Conservation (phyloP, 179 eudicot species). For the Spinacia oleracea region DNA sequence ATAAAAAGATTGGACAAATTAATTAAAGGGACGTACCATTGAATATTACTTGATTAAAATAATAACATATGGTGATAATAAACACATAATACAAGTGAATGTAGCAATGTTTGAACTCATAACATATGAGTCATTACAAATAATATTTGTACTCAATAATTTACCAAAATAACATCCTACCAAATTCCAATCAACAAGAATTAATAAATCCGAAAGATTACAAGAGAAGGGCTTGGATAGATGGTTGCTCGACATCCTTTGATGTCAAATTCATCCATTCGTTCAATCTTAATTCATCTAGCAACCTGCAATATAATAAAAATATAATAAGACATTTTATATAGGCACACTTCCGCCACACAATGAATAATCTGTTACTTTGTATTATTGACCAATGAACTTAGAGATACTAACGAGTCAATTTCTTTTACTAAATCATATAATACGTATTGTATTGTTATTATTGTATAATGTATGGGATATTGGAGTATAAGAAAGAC, state of each 20-base stretch:
- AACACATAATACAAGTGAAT: constrained; percentile 7
- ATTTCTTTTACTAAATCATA: too few relatives aligned
- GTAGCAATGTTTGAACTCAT: constrained; percentile 17
- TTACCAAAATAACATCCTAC: constrained; percentile 23
- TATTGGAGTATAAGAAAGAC: too few relatives aligned
- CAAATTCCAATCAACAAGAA: constrained; percentile 29
- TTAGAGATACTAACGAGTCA: too few relatives aligned
- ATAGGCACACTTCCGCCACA: too few relatives aligned
- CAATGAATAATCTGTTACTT: too few relatives aligned
- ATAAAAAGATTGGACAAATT: not conserved
- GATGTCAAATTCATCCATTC: constrained; percentile 31
- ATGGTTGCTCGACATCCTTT: constrained; percentile 35
- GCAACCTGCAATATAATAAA: constrained; percentile 23
- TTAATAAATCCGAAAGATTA: constrained; percentile 17
- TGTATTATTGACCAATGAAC: too few relatives aligned
- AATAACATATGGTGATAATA: not conserved
- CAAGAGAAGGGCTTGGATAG: not conserved
- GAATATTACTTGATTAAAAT: constrained; percentile 8
- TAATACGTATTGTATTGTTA: too few relatives aligned
- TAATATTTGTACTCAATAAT: constrained; percentile 24
- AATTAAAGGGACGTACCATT: not conserved
- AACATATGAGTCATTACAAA: constrained; percentile 31
- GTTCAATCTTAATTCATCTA: constrained; percentile 5
- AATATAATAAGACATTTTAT: not conserved
- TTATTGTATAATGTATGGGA: too few relatives aligned